Base-by-base conservation (phyloP, 2,329 filamentous ascomycete genomes). In the Berkeleyomyces rouxiae region DNA sequence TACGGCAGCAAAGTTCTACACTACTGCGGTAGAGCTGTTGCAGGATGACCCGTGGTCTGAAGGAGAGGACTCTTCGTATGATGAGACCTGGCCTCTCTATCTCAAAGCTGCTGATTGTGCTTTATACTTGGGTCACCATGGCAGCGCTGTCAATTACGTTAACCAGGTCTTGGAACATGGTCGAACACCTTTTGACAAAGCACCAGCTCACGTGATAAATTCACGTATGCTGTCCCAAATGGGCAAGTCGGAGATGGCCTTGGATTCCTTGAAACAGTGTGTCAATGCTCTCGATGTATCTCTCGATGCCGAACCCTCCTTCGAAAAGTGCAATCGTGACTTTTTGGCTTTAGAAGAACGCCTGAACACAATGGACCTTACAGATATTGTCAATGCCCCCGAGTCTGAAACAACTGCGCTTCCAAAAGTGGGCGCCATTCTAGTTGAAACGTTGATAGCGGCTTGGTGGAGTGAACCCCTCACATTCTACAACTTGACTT, bases 1-100 rank as follows among this genome's bases (percentile, higher is more conserved):
- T 2, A 93, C 90, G 2, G 89, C 90, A 0, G 81, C 90, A 6
- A 89, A 86, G 71, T 96, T 90, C 69, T 95, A 90, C 71, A 82
- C 80, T 53, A 82, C 84, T 62, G 90, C 89, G 58, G 79, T 96
- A 55, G 78, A 79, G 7, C 78, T 97, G n/a, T 77, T 97, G 11
- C 90, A 95, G 70, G 77, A 85, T 5, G 76, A 88, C 61, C 84
- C 88, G 0, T 97, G 92, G 92, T 77, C 82, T 49, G 84, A 87
- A 5, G 72, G 75, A 11, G 78, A 82, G 4, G 92, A 96, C 70
- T 40, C 58, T 42, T 86, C 83, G 55, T 96, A 96, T 68, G 84
- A 90, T 9, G 92, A 97, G 74, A 95, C 90, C 0, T 78, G 95
- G 66, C 84, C 86, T 66, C 77, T 95, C 1, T 85, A 89, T 70